phyloP scores from a whole-genome alignment of 179 eudicot genomes.

The Camellia oleifera region DNA sequence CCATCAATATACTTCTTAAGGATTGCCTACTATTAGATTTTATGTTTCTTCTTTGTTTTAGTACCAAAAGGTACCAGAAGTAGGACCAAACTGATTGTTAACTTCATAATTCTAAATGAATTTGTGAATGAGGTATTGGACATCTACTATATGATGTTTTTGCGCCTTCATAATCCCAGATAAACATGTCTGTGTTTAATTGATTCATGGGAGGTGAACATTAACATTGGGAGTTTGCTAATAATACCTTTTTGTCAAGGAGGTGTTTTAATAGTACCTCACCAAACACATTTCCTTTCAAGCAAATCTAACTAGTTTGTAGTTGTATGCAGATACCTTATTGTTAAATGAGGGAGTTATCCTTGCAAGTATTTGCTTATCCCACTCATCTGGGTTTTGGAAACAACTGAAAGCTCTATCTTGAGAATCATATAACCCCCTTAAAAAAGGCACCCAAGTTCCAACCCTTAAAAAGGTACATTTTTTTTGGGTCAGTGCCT shows the following conservation, averaged over 20 bases:
- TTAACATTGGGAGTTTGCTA: constrained; percentile 32
- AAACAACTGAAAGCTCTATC: background rate
- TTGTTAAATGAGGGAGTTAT: background rate
- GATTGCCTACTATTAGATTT: background rate
- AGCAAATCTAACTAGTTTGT: background rate
- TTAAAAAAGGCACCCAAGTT: no score
- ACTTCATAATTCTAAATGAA: background rate
- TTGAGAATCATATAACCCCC: no score
- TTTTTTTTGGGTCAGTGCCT: no score
- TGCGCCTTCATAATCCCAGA: constrained; percentile 53
- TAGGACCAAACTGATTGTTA: no score
- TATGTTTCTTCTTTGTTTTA: background rate
- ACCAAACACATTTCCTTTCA: constrained; percentile 24
- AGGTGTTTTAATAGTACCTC: constrained; percentile 39
- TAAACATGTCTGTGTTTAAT: constrained; percentile 38
- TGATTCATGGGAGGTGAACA: constrained; percentile 63
- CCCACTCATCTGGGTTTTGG: background rate
- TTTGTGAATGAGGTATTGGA: background rate
- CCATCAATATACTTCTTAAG: no score
- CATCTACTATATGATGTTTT: background rate
- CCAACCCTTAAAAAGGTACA: no score
- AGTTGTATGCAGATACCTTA: background rate
- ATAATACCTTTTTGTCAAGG: constrained; percentile 31
- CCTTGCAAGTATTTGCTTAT: background rate
- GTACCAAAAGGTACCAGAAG: background rate